A percentile compares a stretch with the other conserved stretches of the same genome.
These are phyloP conservation scores for Phytophthora tentaculata DNA, from an alignment of 352 stramenopile genomes.

Conservation along the genomic window DNA sequence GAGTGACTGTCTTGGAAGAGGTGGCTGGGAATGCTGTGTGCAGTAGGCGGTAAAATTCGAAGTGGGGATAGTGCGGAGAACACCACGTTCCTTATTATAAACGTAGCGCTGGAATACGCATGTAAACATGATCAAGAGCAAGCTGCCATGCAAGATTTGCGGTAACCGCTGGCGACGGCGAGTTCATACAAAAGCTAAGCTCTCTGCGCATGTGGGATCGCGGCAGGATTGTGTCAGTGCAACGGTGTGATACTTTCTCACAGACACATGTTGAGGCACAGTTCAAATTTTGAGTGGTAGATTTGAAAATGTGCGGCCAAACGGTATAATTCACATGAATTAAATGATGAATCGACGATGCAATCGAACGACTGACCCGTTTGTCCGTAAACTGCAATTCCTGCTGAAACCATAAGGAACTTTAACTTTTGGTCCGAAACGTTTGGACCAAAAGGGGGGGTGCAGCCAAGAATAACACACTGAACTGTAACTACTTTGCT, in stretches of 20 bases:
- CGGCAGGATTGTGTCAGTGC: conserved; percentile 6
- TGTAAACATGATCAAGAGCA: conserved; percentile 15
- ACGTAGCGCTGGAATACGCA: conserved; percentile 4
- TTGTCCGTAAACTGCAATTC: neutral
- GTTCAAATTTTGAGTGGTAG: neutral
- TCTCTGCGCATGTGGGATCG: conserved; percentile 18
- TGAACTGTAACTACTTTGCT: too few relatives aligned
- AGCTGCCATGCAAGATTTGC: conserved; percentile 17
- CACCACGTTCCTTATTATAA: neutral
- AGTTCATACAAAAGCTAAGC: conserved; percentile 4
- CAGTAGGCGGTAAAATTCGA: conserved; percentile 19
- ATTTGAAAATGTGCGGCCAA: conserved; percentile 11
- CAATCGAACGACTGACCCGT: conserved; percentile 6
- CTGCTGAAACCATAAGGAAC: too few relatives aligned
- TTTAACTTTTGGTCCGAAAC: too few relatives aligned
- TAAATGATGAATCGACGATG: conserved; percentile 11
- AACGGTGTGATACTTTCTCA: too few relatives aligned
- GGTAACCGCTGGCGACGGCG: conserved; percentile 5
- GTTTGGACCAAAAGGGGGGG: too few relatives aligned
- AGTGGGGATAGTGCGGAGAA: conserved; percentile 13
- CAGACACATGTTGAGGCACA: neutral
- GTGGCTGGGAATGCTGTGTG: conserved; percentile 8
- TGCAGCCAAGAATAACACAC: too few relatives aligned
- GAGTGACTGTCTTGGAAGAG: neutral
- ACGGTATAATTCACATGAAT: conserved; percentile 3